Conservation (phyloP, 176 grass and related monocot genomes). For the Themeda triandra region DNA sequence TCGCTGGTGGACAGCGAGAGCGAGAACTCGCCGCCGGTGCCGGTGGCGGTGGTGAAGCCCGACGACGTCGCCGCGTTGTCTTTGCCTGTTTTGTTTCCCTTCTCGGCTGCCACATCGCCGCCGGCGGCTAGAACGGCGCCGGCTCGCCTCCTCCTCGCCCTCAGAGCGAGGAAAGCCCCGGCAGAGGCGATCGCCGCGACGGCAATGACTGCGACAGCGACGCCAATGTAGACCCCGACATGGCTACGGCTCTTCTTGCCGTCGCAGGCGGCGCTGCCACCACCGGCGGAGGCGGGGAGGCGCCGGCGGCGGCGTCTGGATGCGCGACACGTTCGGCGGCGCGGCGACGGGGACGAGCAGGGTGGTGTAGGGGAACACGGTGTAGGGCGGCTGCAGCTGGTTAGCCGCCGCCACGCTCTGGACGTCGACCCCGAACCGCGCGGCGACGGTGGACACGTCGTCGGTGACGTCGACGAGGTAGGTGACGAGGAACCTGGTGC, state of each 20-base stretch:
- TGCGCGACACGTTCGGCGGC: constrained; percentile 37
- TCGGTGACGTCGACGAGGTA: constrained; percentile 53
- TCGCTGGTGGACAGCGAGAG: not conserved
- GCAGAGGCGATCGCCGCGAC: not conserved
- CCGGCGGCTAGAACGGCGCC: not conserved
- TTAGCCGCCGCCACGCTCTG: constrained; percentile 37
- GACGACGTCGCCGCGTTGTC: not conserved
- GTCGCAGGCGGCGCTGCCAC: not conserved
- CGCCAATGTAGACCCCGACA: constrained; percentile 37
- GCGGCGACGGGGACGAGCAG: constrained; percentile 53
- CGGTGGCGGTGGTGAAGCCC: not conserved
- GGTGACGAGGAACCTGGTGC: constrained; percentile 46
- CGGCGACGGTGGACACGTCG: not conserved
- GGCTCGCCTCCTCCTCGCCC: constrained; percentile 16
- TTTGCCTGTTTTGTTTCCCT: not conserved
- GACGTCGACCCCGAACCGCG: constrained; percentile 37
- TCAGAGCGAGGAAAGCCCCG: constrained; percentile 20
- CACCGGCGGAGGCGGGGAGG: constrained; percentile 27
- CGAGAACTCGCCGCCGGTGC: constrained; percentile 1
- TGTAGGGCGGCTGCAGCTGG: constrained; percentile 15
- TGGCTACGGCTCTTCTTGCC: constrained; percentile 15
- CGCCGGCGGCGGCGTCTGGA: constrained; percentile 33
- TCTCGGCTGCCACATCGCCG: not conserved
- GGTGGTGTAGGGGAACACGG: constrained; percentile 46
- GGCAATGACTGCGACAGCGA: constrained; percentile 32